Base-by-base conservation (phyloP, 352 stramenopile genomes). In the Phytopythium kandeliae region DNA sequence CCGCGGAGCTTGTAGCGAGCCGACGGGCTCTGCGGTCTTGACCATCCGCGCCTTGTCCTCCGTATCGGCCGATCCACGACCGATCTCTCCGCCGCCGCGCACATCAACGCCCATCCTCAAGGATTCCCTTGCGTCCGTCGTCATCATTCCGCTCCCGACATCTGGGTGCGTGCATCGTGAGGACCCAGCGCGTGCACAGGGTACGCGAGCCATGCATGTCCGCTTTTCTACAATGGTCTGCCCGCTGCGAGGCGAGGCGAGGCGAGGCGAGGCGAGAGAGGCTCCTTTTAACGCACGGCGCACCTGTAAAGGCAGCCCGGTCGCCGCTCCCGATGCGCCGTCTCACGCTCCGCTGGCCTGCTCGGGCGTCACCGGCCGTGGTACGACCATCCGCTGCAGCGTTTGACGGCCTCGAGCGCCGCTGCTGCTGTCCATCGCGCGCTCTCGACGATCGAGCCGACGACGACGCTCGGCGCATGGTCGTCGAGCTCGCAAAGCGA, bases 261-360 rank as follows among this genome's bases (percentile, higher is more conserved):
- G n/a, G n/a, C n/a, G n/a, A n/a, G n/a, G n/a, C n/a, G n/a, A n/a
- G n/a, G n/a, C n/a, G n/a, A n/a, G n/a, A n/a, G n/a, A n/a, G 38
- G 38, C 16, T 21, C 35, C 16, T 10, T 3, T 40, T 36, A 42
- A 25, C 36, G 6, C 4, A 21, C 40, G 4, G 10, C 11, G 33
- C 37, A 43, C 30, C 47, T 53, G 47, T 53, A 53, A 35, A 53
- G 47, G 47, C 47, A 34, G 21, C 47, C 33, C 46, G 4, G 24
- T 11, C 16, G 43, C 19, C 11, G 17, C 38, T 7, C 15, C 1
- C 17, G 26, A 35, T 17, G 43, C 47, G 47, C 34, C 34, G 47
- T 53, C 47, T 42, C 47, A 43, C 47, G 24, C 25, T 24, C 13
- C 33, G 47, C 33, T 44, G 24, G 47, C 22, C 19, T 12, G 12